phyloP scores from a whole-genome alignment of 192 early-diverging fungal species.

The Chytriomyces confervae region DNA sequence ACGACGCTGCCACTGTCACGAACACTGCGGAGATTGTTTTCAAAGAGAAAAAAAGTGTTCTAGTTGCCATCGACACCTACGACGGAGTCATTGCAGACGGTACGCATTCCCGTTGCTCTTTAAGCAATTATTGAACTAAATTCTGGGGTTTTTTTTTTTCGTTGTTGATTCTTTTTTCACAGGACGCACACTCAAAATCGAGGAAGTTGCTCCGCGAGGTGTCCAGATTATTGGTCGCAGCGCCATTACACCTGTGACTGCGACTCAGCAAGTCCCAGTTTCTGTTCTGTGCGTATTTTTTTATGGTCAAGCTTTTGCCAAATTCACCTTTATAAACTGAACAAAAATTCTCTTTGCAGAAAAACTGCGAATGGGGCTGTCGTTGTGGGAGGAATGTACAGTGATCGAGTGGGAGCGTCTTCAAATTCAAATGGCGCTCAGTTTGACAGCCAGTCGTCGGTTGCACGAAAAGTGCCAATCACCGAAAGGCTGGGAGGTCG shows the following conservation, averaged over 20 bases:
- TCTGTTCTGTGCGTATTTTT: constrained; percentile 22
- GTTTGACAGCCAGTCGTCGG: not conserved
- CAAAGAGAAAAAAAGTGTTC: constrained; percentile 17
- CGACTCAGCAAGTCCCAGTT: not conserved
- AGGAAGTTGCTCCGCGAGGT: constrained; percentile 12
- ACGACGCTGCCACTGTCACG: constrained; percentile 2
- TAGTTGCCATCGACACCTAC: constrained; percentile 34
- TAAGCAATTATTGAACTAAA: not conserved
- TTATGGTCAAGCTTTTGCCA: not conserved
- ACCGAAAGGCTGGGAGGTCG: constrained; percentile 22
- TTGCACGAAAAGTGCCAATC: constrained; percentile 11
- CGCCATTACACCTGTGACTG: not conserved
- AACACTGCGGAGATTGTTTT: constrained; percentile 34
- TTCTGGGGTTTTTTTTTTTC: not conserved
- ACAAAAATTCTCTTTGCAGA: not conserved
- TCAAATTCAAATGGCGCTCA: not conserved
- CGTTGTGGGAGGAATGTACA: constrained; percentile 31
- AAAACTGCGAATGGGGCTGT: constrained; percentile 26
- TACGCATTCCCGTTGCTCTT: not conserved
- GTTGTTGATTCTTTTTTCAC: not conserved
- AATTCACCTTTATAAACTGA: not conserved
- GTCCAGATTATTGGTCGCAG: constrained; percentile 23
- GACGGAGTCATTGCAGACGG: constrained; percentile 37
- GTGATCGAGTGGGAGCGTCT: not conserved
- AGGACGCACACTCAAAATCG: constrained; percentile 28